A percentile compares a stretch with the other conserved stretches of the same genome.
These are phyloP conservation scores for Daldinia eschscholtzii DNA, from an alignment of 2,329 filamentous ascomycete genomes.

Conservation along the genomic window DNA sequence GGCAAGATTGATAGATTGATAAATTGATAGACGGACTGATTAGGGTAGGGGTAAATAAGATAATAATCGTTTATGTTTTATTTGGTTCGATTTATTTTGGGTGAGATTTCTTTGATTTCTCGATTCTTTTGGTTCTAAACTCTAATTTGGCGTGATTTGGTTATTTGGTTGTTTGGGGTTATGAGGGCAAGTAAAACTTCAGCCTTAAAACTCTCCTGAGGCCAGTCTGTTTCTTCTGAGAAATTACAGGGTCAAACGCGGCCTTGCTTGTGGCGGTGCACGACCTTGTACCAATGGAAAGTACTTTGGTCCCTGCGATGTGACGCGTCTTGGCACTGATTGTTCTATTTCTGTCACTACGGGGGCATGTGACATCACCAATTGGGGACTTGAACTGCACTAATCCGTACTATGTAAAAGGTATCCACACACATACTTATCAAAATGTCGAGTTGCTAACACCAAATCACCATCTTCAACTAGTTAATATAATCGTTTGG, in stretches of 20 bases:
- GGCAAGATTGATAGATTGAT: background rate
- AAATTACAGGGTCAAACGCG: constrained; percentile 34
- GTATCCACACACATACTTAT: background rate
- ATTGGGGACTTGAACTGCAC: background rate
- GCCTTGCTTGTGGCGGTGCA: constrained; percentile 31
- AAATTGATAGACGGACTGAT: too few species aligned
- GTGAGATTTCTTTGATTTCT: background rate
- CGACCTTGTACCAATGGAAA: background rate
- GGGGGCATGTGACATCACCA: constrained; percentile 1
- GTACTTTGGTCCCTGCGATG: constrained; percentile 2
- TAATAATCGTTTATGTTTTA: background rate
- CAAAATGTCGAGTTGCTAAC: background rate
- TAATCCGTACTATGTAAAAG: too few species aligned
- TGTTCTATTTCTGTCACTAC: constrained; percentile 2
- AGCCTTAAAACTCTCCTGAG: constrained; percentile 42
- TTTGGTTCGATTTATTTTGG: background rate
- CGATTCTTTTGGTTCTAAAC: background rate
- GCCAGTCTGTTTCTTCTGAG: constrained; percentile 34
- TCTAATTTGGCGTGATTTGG: background rate
- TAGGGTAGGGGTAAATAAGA: background rate
- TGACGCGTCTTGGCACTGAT: background rate
- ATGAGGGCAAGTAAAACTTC: constrained; percentile 15
- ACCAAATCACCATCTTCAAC: background rate
- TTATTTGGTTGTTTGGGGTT: background rate
- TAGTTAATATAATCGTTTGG: too few species aligned